These are phyloP conservation scores for Leccinum pallidistipes DNA, from an alignment of 1,284 basidiomycete species.

Conservation along the genomic window DNA sequence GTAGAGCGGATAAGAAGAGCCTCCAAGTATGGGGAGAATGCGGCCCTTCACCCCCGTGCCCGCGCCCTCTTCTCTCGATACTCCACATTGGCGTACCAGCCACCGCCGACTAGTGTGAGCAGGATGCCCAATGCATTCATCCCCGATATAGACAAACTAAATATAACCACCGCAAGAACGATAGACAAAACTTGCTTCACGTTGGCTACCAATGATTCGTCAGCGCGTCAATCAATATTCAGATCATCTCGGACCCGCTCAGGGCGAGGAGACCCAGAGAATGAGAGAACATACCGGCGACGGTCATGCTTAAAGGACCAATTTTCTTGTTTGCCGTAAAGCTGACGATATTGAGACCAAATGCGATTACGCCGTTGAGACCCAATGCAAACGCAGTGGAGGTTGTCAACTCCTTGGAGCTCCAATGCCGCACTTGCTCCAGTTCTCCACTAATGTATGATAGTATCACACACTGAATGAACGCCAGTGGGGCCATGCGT, in stretches of 20 bases:
- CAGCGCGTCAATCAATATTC: background rate
- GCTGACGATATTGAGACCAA: slow-evolving; percentile 88
- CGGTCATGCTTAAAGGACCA: slow-evolving; percentile 84
- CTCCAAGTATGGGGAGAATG: background rate
- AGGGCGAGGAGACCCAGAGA: background rate
- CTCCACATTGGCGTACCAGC: slow-evolving; percentile 79
- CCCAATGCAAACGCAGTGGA: slow-evolving; percentile 56
- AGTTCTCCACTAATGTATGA: slow-evolving; percentile 82
- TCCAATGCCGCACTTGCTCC: slow-evolving; percentile 55
- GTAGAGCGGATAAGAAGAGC: background rate
- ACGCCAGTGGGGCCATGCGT: slow-evolving; percentile 85
- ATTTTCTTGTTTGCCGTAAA: slow-evolving; percentile 91
- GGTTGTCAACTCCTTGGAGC: slow-evolving; percentile 50
- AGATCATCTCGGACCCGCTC: background rate
- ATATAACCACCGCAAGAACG: slow-evolving; percentile 79
- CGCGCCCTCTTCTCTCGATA: slow-evolving; percentile 52
- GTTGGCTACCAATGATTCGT: slow-evolving; percentile 54
- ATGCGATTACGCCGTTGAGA: slow-evolving; percentile 84
- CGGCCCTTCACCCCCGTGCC: slow-evolving; percentile 5
- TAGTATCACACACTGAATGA: slow-evolving; percentile 79
- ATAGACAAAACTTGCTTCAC: slow-evolving; percentile 95
- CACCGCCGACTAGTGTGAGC: slow-evolving; percentile 82
- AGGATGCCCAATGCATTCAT: slow-evolving; percentile 80
- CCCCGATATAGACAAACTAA: slow-evolving; percentile 77
- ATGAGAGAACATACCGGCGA: slow-evolving; percentile 60